Conservation (phyloP, 2,329 filamentous ascomycete species). For the Hypoxylon sp. region DNA sequence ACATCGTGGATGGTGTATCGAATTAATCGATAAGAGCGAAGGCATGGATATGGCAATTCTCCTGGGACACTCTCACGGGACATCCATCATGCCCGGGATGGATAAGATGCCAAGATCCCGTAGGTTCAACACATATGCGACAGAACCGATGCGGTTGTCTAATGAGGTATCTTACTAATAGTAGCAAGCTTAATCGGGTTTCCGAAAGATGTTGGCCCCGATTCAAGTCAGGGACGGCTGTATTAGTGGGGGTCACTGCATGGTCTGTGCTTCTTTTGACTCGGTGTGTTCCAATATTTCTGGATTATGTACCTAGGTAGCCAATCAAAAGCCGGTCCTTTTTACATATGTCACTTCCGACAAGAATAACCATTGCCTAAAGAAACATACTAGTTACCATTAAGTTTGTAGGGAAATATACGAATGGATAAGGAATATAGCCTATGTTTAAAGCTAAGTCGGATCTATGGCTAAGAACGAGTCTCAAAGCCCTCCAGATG, state of each 20-base stretch:
- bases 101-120: constrained; percentile 8
- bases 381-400: no score
- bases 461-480: background rate
- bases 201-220: background rate
- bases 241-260: background rate
- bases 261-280: background rate
- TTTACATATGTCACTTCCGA: no score
- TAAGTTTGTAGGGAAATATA: background rate
- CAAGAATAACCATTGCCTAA: no score
- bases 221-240: background rate
- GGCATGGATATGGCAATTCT: constrained; percentile 9
- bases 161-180: background rate
- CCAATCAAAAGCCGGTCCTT: no score
- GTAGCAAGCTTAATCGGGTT: background rate
- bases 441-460: background rate
- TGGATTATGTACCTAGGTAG: no score
- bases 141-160: constrained; percentile 7
- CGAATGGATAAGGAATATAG: background rate
- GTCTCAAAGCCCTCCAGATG: no score
- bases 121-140: constrained; percentile 5
- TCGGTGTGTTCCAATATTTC: background rate
- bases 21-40: constrained; percentile 16
- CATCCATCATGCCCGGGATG: constrained; percentile 18
- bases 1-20: constrained; percentile 45
- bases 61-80: constrained; percentile 29